A percentile compares a stretch with the other conserved stretches of the same genome.
Evolutionary conservation across 768 basidiomycete genomes (phyloP).

Genomic region (Mrakia gelida): DNA sequence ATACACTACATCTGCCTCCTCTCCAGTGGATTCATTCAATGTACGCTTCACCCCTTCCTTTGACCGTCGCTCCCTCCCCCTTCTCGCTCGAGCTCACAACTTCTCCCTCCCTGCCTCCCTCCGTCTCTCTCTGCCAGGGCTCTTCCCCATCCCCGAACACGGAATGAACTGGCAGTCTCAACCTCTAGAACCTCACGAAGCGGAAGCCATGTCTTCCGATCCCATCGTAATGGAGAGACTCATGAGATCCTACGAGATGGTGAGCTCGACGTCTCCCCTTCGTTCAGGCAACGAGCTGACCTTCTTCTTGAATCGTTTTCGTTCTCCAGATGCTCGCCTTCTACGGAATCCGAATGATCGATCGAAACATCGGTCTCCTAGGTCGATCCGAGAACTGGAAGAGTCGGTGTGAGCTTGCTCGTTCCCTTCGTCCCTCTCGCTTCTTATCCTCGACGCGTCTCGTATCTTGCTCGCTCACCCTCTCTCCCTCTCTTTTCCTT

Average conservation of each 20-base stretch:
- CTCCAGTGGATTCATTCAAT: slow-evolving; percentile 1
- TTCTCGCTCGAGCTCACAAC: background rate
- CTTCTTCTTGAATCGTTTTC: background rate
- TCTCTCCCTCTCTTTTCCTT: background rate
- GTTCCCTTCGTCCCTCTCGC: background rate
- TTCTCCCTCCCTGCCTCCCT: background rate
- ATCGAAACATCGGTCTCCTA: background rate
- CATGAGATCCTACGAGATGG: slow-evolving; percentile 13
- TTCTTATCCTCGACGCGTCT: background rate
- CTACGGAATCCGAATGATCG: background rate
- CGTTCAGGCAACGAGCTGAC: background rate
- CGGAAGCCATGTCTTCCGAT: background rate
- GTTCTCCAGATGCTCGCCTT: background rate
- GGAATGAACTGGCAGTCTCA: slow-evolving; percentile 5
- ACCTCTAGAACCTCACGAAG: slow-evolving; percentile 10
- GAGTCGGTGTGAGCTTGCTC: background rate
- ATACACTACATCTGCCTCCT: background rate
- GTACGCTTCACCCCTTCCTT: background rate
- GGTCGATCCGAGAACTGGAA: background rate
- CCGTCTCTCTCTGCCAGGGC: background rate
- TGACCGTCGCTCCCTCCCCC: background rate
- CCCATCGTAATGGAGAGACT: background rate
- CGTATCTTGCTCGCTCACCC: background rate
- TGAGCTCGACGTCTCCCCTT: background rate
- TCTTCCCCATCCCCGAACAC: slow-evolving; percentile 15